A percentile compares a stretch with the other conserved stretches of the same genome.
Evolutionary conservation across 2,329 filamentous ascomycete species (phyloP).

Genomic region (Samsoniella hepiali): DNA sequence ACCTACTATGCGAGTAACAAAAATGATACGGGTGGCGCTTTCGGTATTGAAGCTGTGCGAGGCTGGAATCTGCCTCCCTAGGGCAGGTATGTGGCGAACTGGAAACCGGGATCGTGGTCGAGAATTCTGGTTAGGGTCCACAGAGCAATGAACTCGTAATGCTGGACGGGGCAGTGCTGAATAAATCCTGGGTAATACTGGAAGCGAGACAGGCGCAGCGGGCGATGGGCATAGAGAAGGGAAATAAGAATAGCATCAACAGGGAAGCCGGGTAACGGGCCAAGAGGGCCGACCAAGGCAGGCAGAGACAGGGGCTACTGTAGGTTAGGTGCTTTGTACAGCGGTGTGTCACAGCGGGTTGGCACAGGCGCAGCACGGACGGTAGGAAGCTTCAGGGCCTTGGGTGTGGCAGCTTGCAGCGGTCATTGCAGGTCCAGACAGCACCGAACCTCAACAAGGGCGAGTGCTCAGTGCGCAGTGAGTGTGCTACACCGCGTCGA

Average conservation of each 20-base stretch:
- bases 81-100: background rate
- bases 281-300: background rate
- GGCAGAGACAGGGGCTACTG: background rate
- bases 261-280: background rate
- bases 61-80: background rate
- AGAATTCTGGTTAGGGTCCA: background rate
- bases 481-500: background rate
- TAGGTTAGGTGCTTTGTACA: background rate
- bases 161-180: background rate
- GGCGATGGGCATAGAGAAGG: background rate
- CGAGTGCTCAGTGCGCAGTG: too few relatives aligned
- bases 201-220: background rate
- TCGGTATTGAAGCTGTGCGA: background rate
- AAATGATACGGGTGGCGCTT: background rate
- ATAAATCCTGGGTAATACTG: background rate
- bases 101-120: background rate
- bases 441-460: too few relatives aligned
- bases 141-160: background rate
- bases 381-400: background rate
- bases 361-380: background rate
- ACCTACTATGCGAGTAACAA: background rate
- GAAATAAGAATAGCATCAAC: background rate
- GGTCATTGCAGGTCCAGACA: too few relatives aligned
- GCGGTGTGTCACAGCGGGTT: background rate
- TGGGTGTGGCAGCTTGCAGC: background rate